These are phyloP conservation scores for Schizosaccharomyces osmophilus DNA, from an alignment of 805 yeast species.

Conservation along the genomic window DNA sequence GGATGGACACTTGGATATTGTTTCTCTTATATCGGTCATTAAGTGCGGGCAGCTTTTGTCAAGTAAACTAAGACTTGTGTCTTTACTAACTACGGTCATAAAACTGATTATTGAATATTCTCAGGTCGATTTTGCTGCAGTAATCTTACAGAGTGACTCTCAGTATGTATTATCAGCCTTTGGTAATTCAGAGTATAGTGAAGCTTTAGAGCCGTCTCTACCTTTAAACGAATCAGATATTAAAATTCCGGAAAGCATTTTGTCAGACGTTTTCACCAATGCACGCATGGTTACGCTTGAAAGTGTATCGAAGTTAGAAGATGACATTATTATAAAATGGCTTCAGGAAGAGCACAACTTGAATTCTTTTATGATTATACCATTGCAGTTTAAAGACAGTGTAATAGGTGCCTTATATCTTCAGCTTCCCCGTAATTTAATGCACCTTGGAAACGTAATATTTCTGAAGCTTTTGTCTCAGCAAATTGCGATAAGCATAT, in stretches of 20 bases:
- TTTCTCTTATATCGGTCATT: conserved; percentile 9
- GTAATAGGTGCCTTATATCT: conserved; percentile 7
- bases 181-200: conserved; percentile 6
- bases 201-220: not conserved
- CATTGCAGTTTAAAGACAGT: conserved; percentile 7
- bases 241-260: not conserved
- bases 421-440: conserved; percentile 8
- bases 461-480: conserved; percentile 7
- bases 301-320: not conserved
- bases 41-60: conserved; percentile 8
- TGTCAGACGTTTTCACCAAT: not conserved
- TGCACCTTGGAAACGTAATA: conserved; percentile 8
- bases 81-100: conserved; percentile 7
- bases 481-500: conserved; percentile 10
- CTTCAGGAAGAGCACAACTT: conserved; percentile 4
- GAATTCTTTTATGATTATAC: conserved; percentile 7
- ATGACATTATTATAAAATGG: conserved; percentile 4
- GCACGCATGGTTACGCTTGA: not conserved
- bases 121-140: conserved; percentile 7
- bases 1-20: conserved; percentile 7
- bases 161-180: conserved; percentile 6
- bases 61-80: conserved; percentile 9
- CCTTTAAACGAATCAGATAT: not conserved
- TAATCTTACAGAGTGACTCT: conserved; percentile 5
- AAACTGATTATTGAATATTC: conserved; percentile 8